These are phyloP conservation scores for Plasmodium fragile DNA, from an alignment of 169 alveolate species.

Conservation along the genomic window DNA sequence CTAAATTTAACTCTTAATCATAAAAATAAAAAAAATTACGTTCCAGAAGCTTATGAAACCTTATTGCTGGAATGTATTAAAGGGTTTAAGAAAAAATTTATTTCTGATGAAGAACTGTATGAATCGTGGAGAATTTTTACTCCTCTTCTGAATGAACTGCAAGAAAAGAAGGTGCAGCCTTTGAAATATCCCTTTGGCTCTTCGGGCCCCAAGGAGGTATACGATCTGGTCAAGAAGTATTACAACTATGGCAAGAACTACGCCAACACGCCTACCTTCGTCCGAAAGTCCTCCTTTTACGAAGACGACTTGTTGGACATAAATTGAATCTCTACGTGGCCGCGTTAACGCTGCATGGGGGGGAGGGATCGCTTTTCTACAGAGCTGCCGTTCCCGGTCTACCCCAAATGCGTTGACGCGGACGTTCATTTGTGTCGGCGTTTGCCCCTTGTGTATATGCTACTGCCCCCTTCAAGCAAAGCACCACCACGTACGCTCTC, in stretches of 20 bases:
- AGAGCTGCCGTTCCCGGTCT: not conserved
- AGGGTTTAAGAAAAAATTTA: constrained; percentile 80
- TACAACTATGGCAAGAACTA: constrained; percentile 73
- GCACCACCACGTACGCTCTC: not conserved
- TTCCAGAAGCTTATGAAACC: constrained; percentile 85
- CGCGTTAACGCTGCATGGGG: not conserved
- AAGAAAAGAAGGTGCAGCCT: constrained; percentile 77
- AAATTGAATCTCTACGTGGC: not conserved
- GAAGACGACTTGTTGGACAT: constrained; percentile 59
- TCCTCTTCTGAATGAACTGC: constrained; percentile 81
- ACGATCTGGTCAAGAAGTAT: constrained; percentile 75
- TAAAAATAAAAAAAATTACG: constrained; percentile 67
- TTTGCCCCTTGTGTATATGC: not conserved
- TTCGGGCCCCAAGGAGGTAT: constrained; percentile 81
- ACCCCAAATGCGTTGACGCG: not conserved
- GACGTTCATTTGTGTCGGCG: not conserved
- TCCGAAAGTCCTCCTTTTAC: constrained; percentile 56
- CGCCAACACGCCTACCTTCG: constrained; percentile 68
- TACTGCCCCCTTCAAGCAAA: not conserved
- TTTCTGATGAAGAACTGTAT: constrained; percentile 81
- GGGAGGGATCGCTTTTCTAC: not conserved
- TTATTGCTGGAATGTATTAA: constrained; percentile 76
- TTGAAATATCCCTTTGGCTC: constrained; percentile 81
- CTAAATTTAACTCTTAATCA: constrained; percentile 78
- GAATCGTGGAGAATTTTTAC: constrained; percentile 87